Conservation (phyloP, 106 monocot genomes). For the Narthecium ossifragum region DNA sequence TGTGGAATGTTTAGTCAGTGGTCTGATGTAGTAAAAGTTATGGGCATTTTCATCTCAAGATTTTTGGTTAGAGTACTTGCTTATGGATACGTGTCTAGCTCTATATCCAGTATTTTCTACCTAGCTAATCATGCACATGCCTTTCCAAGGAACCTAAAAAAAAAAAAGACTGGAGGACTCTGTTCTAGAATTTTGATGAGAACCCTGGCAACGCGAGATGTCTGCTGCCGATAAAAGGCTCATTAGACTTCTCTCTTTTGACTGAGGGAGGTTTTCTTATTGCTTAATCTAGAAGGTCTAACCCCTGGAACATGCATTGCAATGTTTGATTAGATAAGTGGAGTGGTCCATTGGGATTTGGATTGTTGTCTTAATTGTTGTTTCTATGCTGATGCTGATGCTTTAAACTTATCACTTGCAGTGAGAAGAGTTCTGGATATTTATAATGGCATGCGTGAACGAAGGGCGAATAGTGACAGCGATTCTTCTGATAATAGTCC, state of each 20-base stretch:
- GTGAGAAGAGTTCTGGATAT: not conserved
- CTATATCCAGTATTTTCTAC: no score
- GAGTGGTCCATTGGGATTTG: not conserved
- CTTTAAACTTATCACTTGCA: not conserved
- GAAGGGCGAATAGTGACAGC: not conserved
- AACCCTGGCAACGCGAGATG: no score
- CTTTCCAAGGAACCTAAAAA: no score
- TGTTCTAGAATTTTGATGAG: no score
- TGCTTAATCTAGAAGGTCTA: not conserved
- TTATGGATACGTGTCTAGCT: no score
- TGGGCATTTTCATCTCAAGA: no score
- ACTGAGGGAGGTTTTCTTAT: not conserved
- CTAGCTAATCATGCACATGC: no score
- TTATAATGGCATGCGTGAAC: not conserved
- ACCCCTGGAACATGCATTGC: no score
- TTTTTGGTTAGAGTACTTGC: no score
- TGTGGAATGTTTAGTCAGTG: not conserved
- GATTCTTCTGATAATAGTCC: not conserved
- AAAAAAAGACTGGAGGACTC: no score
- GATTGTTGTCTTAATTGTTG: not conserved
- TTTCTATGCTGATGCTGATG: not conserved
- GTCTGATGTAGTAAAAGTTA: not conserved
- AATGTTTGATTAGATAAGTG: not conserved
- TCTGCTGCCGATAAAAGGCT: no score
- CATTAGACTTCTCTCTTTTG: no score